Conservation (phyloP, 805 yeast species). For the Metahyphopichia silvanorum region DNA sequence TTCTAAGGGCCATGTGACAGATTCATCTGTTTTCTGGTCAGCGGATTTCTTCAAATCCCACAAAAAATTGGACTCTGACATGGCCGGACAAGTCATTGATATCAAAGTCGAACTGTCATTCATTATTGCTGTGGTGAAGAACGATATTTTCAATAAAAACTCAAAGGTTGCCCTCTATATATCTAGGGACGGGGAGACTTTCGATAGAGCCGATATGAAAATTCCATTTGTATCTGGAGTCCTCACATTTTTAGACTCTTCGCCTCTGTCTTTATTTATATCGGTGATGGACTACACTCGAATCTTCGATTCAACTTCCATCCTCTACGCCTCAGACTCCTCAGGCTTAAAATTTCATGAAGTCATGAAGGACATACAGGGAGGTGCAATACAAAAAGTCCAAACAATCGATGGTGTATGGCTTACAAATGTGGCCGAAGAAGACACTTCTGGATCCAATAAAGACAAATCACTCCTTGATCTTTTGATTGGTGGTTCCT, state of each 20-base stretch:
- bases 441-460: slow-evolving; percentile 11
- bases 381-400: slow-evolving; percentile 44
- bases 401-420: slow-evolving; percentile 60
- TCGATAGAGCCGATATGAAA: slow-evolving; percentile 38
- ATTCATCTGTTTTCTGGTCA: slow-evolving; percentile 36
- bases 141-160: slow-evolving; percentile 40
- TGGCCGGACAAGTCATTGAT: slow-evolving; percentile 27
- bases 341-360: slow-evolving; percentile 50
- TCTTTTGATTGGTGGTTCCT: slow-evolving; percentile 17
- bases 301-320: slow-evolving; percentile 22
- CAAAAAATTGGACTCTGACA: slow-evolving; percentile 24
- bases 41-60: slow-evolving; percentile 41
- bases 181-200: slow-evolving; percentile 45
- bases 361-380: slow-evolving; percentile 40
- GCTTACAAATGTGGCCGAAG: slow-evolving; percentile 41
- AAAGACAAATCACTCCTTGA: slow-evolving; percentile 22
- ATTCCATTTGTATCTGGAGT: slow-evolving; percentile 34
- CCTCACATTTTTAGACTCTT: slow-evolving; percentile 35
- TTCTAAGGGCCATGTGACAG: slow-evolving; percentile 37
- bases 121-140: slow-evolving; percentile 34
- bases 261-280: slow-evolving; percentile 32
- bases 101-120: slow-evolving; percentile 40
- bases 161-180: slow-evolving; percentile 39
- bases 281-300: slow-evolving; percentile 17
- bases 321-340: slow-evolving; percentile 53